These are phyloP conservation scores for Penicillium angulare DNA, from an alignment of 495 filamentous ascomycete genomes.

Conservation along the genomic window DNA sequence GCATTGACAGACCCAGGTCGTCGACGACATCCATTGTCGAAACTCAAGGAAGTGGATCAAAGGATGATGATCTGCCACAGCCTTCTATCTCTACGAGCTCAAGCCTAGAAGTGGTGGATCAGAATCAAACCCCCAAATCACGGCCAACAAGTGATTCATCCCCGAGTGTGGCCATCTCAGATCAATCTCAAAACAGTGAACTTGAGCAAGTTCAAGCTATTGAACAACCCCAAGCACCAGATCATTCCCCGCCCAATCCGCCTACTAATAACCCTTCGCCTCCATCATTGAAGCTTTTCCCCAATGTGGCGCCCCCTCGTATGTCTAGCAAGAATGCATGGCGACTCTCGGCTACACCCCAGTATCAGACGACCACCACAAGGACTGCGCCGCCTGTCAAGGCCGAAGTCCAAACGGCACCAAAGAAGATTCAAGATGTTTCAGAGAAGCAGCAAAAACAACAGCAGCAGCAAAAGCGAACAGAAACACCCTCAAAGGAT, in stretches of 20 bases:
- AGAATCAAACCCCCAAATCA: not conserved
- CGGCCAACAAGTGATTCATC: not conserved
- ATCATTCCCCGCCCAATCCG: constrained; percentile 8
- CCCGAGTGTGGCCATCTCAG: not conserved
- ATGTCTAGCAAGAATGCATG: constrained; percentile 30
- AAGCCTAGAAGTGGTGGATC: constrained; percentile 1
- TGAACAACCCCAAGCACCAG: constrained; percentile 3
- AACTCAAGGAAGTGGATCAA: constrained; percentile 4
- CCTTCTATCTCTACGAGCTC: constrained; percentile 10
- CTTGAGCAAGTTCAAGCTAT: constrained; percentile 2
- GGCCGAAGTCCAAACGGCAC: not conserved
- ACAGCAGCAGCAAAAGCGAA: not conserved
- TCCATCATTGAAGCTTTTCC: constrained; percentile 38
- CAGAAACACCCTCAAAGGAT: not conserved
- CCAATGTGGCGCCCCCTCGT: constrained; percentile 35
- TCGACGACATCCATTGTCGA: constrained; percentile 7
- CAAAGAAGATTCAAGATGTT: not conserved
- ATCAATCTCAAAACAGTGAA: constrained; percentile 1
- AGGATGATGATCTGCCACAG: constrained; percentile 5
- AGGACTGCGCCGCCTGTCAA: constrained; percentile 6
- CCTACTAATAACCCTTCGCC: constrained; percentile 13
- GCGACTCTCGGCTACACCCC: constrained; percentile 25
- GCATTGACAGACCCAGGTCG: not conserved
- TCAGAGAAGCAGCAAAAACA: not conserved
- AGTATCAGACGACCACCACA: constrained; percentile 14